phyloP scores from a whole-genome alignment of 2,329 filamentous ascomycete species.

The Sordariomycetes sp. region DNA sequence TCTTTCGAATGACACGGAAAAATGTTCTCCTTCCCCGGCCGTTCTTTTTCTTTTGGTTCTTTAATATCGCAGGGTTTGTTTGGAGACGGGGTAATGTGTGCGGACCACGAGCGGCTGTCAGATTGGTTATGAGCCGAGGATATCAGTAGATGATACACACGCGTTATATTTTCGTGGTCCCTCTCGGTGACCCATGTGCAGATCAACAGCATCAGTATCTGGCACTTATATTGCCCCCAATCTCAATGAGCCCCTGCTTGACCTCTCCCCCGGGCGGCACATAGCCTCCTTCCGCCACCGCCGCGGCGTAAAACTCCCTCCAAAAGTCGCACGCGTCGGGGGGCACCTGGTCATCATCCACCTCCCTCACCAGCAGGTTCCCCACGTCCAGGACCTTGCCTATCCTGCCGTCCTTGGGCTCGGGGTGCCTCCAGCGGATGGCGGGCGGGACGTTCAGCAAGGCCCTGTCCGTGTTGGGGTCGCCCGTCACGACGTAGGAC shows the following conservation, averaged over 20 bases:
- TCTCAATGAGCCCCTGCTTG: background rate
- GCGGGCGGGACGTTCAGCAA: conserved; percentile 20
- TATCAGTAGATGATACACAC: background rate
- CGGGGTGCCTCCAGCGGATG: conserved; percentile 20
- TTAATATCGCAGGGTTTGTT: too few relatives aligned
- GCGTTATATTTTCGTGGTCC: background rate
- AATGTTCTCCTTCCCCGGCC: too few relatives aligned
- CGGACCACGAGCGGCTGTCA: too few relatives aligned
- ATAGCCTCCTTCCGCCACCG: conserved; percentile 20
- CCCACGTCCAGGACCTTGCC: conserved; percentile 21
- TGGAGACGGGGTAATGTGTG: too few relatives aligned
- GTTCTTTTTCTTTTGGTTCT: too few relatives aligned
- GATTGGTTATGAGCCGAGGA: too few relatives aligned
- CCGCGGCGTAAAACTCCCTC: conserved; percentile 11
- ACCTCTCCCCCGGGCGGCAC: conserved; percentile 12
- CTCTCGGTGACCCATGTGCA: background rate
- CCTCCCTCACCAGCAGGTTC: conserved; percentile 17
- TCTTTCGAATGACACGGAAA: too few relatives aligned
- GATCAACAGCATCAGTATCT: background rate
- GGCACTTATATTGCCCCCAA: background rate
- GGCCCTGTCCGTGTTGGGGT: conserved; percentile 24
- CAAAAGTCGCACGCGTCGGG: conserved; percentile 22
- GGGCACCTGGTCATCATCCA: conserved; percentile 17
- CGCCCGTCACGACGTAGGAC: conserved; percentile 24
- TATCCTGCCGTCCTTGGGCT: conserved; percentile 13